Evolutionary conservation across 208 protist species (phyloP).

Genomic region (Wallacemonas sp.): DNA sequence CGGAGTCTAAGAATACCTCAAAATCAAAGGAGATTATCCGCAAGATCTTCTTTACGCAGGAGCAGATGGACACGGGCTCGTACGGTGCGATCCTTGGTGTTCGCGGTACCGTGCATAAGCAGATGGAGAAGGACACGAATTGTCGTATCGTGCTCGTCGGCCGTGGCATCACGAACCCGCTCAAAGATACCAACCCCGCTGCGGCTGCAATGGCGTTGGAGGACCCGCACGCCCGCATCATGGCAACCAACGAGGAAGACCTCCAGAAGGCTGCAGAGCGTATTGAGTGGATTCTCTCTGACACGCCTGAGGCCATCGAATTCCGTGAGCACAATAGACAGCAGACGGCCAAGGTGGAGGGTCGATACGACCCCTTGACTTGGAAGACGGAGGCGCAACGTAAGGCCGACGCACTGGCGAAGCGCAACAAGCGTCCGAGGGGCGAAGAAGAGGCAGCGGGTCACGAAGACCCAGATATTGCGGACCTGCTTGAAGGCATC

Average conservation of each 20-base stretch:
- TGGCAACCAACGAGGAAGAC: conserved; percentile 82
- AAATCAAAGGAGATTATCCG: conserved; percentile 78
- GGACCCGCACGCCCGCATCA: conserved; percentile 91
- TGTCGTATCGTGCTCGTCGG: conserved; percentile 91
- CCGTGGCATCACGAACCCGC: conserved; percentile 88
- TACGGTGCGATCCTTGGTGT: conserved; percentile 90
- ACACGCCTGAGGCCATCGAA: conserved; percentile 85
- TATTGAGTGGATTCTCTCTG: conserved; percentile 93
- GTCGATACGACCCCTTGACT: conserved; percentile 86
- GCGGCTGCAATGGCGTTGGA: conserved; percentile 73
- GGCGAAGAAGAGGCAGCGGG: conserved; percentile 32
- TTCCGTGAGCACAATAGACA: conserved; percentile 91
- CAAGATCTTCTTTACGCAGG: conserved; percentile 86
- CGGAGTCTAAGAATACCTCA: conserved; percentile 47
- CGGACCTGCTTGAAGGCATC: conserved; percentile 78
- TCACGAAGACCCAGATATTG: conserved; percentile 64
- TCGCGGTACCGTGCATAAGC: conserved; percentile 85
- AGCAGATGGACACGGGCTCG: conserved; percentile 85
- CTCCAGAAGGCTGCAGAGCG: conserved; percentile 83
- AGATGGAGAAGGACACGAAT: conserved; percentile 83
- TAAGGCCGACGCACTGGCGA: conserved; percentile 13
- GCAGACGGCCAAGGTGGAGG: conserved; percentile 89
- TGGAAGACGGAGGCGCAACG: conserved; percentile 75
- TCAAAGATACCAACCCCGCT: conserved; percentile 84
- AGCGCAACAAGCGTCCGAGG: conserved; percentile 40